phyloP scores from a whole-genome alignment of 2,329 filamentous ascomycete genomes.

The Claviceps africana region DNA sequence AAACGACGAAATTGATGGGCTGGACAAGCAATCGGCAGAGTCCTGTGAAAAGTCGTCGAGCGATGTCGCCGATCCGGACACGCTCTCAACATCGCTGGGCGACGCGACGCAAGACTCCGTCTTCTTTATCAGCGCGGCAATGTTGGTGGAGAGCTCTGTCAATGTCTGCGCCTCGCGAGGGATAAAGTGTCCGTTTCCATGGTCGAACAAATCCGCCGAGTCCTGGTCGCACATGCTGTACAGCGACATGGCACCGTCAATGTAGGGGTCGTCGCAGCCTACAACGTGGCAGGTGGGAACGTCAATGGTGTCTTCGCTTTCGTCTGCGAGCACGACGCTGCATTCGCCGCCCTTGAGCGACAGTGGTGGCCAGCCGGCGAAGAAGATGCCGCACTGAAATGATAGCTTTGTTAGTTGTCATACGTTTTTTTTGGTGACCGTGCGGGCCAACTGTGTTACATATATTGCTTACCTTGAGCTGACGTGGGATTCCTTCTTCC shows the following conservation, averaged over 20 bases:
- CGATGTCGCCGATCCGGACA: not conserved
- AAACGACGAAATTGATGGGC: not conserved
- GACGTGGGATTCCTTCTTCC: slow-evolving; percentile 18
- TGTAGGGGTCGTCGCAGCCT: slow-evolving; percentile 44
- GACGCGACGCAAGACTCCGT: not conserved
- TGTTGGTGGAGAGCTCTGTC: slow-evolving; percentile 23
- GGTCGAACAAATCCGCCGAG: slow-evolving; percentile 46
- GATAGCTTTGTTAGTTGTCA: too few relatives aligned
- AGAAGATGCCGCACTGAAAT: slow-evolving; percentile 32
- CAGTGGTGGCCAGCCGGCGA: slow-evolving; percentile 39
- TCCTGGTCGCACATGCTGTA: slow-evolving; percentile 49
- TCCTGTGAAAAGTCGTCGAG: not conserved
- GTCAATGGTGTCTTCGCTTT: slow-evolving; percentile 33
- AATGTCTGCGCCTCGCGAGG: slow-evolving; percentile 37
- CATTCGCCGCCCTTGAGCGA: slow-evolving; percentile 23
- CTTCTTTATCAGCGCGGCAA: not conserved
- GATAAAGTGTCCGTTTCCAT: slow-evolving; percentile 50
- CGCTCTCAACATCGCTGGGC: not conserved
- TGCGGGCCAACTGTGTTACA: not conserved
- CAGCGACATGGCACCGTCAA: slow-evolving; percentile 45
- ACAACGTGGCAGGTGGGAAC: slow-evolving; percentile 40
- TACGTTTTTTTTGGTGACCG: too few relatives aligned
- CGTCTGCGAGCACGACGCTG: slow-evolving; percentile 33
- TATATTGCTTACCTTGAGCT: slow-evolving; percentile 19
- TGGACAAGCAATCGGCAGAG: not conserved